Conservation (phyloP, 2,329 filamentous ascomycete genomes). For the Colletotrichum sp. region DNA sequence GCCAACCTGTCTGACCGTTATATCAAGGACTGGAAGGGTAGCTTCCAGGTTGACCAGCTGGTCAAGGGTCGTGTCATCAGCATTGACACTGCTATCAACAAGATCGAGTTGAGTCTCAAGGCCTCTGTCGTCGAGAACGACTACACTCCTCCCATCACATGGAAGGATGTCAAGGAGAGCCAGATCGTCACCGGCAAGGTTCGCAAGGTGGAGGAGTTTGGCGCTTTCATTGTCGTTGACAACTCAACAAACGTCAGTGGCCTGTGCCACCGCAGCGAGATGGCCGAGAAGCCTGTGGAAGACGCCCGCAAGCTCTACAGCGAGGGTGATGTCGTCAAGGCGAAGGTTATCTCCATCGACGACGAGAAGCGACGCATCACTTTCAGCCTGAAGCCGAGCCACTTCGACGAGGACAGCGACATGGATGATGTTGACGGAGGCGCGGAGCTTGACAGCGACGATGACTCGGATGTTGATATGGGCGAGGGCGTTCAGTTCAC, state of each 20-base stretch:
- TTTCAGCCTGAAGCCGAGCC: slow-evolving; percentile 91
- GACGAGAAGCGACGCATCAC: slow-evolving; percentile 77
- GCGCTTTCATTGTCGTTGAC: slow-evolving; percentile 91
- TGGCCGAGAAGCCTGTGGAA: slow-evolving; percentile 81
- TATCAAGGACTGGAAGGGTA: slow-evolving; percentile 93
- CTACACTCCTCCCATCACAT: slow-evolving; percentile 74
- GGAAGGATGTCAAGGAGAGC: slow-evolving; percentile 78
- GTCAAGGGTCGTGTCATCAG: slow-evolving; percentile 84
- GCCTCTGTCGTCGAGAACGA: slow-evolving; percentile 80
- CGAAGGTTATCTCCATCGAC: slow-evolving; percentile 82
- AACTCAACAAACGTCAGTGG: slow-evolving; percentile 88
- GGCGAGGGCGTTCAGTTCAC: slow-evolving; percentile 47
- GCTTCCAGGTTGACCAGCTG: slow-evolving; percentile 86
- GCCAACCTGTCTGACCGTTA: slow-evolving; percentile 89
- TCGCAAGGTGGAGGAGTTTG: slow-evolving; percentile 92
- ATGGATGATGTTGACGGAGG: slow-evolving; percentile 52
- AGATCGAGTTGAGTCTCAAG: slow-evolving; percentile 87
- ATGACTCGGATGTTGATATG: slow-evolving; percentile 52
- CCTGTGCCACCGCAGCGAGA: slow-evolving; percentile 88
- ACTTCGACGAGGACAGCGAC: slow-evolving; percentile 71
- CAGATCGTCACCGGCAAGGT: slow-evolving; percentile 89
- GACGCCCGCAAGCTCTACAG: slow-evolving; percentile 91
- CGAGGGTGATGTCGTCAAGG: slow-evolving; percentile 92
- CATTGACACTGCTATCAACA: slow-evolving; percentile 70
- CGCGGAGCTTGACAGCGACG: slow-evolving; percentile 47